Evolutionary conservation across 371 early-diverging fungal species (phyloP), one percentile per base, ranked within the genome.

Genomic region (Haplosporangium sp.): DNA sequence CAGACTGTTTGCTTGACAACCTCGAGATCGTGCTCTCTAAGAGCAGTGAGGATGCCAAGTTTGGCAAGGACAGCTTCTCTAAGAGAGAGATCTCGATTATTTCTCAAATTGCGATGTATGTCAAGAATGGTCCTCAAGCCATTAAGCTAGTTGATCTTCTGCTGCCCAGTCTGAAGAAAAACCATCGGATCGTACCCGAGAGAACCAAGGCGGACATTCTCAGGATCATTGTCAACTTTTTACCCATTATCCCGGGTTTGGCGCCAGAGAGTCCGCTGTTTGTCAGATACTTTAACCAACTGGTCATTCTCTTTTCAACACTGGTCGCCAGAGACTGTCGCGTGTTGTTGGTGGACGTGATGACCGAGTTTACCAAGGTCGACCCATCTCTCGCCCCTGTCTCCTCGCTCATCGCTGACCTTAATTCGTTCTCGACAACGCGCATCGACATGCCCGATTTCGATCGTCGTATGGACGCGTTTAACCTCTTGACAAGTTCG

Each of bases 371-470:
- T 76, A 88, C 92, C 14, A 77, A 81, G 37, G 68, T 93, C 20
- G 91, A 94, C 52, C 63, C 82, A 6, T 68, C 85, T 14, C 79
- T 95, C 56, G 69, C 48, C 12, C 64, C 75, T 9, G 90, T 92
- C 1, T 83, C 88, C 5, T 68, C 80, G 5, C 65, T 95, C 1
- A 69, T 96, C 6, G 83, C 77, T 7, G 94, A 91, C 48, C 74
- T 97, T 50, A 97, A 97, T 74, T 74, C 95, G 1, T 94, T 86
- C 62, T 93, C 95, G 6, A 56, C 71, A 8, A 83, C 76, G 7
- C 90, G 94, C 14, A 82, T 98, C n/a, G 95, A 95, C 70, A 93
- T 95, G 64, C 94, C 92, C 2, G 97, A 98, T 61, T 97, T 92
- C 70, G 95, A 95, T 73, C 79, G 84, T 16, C 87, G 95, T 18